These are phyloP conservation scores for Rhytidhysteron rufulum DNA, from an alignment of 2,329 filamentous ascomycete genomes.

Conservation along the genomic window DNA sequence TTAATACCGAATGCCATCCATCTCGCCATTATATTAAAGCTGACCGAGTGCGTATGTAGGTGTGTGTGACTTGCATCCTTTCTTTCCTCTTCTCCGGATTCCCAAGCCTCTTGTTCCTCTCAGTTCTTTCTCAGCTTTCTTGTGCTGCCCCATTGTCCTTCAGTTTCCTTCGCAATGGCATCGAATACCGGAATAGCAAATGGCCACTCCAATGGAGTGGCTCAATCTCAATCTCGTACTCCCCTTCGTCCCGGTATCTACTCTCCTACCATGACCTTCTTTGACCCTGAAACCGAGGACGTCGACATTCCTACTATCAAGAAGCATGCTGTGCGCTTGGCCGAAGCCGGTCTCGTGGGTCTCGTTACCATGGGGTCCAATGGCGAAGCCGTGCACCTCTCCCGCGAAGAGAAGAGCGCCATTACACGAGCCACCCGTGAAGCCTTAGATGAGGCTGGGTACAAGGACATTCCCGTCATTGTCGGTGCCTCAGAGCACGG, in stretches of 20 bases:
- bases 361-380: slow-evolving; percentile 88
- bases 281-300: slow-evolving; percentile 77
- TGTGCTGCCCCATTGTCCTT: slow-evolving; percentile 1
- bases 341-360: slow-evolving; percentile 72
- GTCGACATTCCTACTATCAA: slow-evolving; percentile 77
- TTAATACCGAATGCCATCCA: slow-evolving; percentile 30
- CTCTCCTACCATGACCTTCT: slow-evolving; percentile 87
- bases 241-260: slow-evolving; percentile 79
- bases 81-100: slow-evolving; percentile 13
- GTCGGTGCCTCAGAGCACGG: slow-evolving; percentile 78
- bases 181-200: slow-evolving; percentile 22
- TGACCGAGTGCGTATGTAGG: slow-evolving; percentile 24
- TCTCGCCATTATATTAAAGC: slow-evolving; percentile 36
- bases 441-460: slow-evolving; percentile 77
- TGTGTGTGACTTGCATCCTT: slow-evolving; percentile 11
- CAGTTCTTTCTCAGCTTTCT: slow-evolving; percentile 1
- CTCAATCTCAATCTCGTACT: slow-evolving; percentile 36
- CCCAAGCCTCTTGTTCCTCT: slow-evolving; percentile 3
- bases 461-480: slow-evolving; percentile 71
- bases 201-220: slow-evolving; percentile 23
- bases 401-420: slow-evolving; percentile 68
- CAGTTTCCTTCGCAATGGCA: slow-evolving; percentile 9
- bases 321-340: slow-evolving; percentile 74
- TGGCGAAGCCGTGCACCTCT: slow-evolving; percentile 83
- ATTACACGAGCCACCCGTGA: slow-evolving; percentile 76